Percentiles rank a stretch among this genome's conserved stretches.
These are phyloP conservation scores for Leishmania arabica DNA, from an alignment of 208 protist genomes.

Conservation along the genomic window DNA sequence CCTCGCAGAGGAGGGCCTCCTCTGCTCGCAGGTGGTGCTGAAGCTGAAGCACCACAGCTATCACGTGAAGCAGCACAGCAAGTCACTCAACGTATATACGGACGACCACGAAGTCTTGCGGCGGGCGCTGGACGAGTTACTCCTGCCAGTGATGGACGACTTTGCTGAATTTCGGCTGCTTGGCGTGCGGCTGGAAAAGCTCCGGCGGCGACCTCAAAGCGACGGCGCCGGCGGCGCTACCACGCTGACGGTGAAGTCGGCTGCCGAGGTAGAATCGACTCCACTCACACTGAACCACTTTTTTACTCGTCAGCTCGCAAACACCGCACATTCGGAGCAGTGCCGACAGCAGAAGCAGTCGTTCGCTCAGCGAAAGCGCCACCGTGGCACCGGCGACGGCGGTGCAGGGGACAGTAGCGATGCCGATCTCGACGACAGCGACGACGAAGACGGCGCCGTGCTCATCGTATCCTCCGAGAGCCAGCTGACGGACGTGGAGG, in stretches of 20 bases:
- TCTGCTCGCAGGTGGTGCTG: slow-evolving; percentile 69
- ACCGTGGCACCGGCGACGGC: neutral
- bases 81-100: slow-evolving; percentile 42
- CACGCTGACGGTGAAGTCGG: neutral
- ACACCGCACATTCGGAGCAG: neutral
- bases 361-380: neutral
- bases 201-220: slow-evolving; percentile 36
- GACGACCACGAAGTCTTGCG: slow-evolving; percentile 53
- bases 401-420: neutral
- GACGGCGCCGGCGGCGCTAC: slow-evolving; percentile 8
- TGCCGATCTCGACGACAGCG: slow-evolving; percentile 2
- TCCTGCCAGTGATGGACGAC: slow-evolving; percentile 49
- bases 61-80: slow-evolving; percentile 69
- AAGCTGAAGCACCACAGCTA: slow-evolving; percentile 78
- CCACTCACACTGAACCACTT: slow-evolving; percentile 28
- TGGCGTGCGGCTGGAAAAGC: slow-evolving; percentile 65
- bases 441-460: slow-evolving; percentile 11
- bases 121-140: slow-evolving; percentile 55
- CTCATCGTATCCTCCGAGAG: slow-evolving; percentile 20
- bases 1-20: slow-evolving; percentile 39
- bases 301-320: slow-evolving; percentile 15
- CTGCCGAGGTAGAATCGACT: neutral
- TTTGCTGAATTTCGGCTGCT: slow-evolving; percentile 73
- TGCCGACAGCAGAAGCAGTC: neutral
- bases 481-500: neutral